A percentile compares a stretch with the other conserved stretches of the same genome.
phyloP scores from a whole-genome alignment of 306 rosid genomes.

The Fragaria vesca region DNA sequence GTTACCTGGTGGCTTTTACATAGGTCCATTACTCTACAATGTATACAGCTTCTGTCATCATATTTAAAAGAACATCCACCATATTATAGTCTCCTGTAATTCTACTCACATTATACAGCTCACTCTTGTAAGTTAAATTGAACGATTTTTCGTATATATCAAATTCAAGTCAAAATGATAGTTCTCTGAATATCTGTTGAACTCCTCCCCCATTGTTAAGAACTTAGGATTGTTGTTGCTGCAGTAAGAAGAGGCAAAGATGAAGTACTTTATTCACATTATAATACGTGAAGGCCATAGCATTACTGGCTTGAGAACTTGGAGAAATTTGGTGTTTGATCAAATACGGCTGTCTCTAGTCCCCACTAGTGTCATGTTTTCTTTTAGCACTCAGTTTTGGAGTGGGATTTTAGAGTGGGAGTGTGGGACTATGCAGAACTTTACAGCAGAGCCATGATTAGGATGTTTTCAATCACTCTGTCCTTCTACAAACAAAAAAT shows the following conservation, averaged over 20 bases:
- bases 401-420: background rate
- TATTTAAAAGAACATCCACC: slow-evolving; percentile 22
- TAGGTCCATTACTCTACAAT: slow-evolving; percentile 18
- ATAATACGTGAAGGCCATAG: background rate
- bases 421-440: background rate
- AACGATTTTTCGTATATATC: background rate
- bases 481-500: too few relatives aligned
- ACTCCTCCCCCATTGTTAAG: background rate
- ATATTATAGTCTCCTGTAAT: slow-evolving; percentile 9
- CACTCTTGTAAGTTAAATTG: background rate
- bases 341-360: background rate
- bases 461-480: background rate
- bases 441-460: background rate
- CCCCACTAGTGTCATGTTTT: background rate
- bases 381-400: background rate
- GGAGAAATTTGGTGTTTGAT: background rate
- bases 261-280: background rate
- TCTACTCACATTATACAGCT: background rate
- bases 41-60: slow-evolving; percentile 28
- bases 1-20: slow-evolving; percentile 20
- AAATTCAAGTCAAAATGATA: background rate
- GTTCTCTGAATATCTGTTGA: background rate
- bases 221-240: background rate
- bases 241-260: background rate
- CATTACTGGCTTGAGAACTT: background rate